These are phyloP conservation scores for Trichoderma reesei DNA, from an alignment of 495 filamentous ascomycete species.

Conservation along the genomic window DNA sequence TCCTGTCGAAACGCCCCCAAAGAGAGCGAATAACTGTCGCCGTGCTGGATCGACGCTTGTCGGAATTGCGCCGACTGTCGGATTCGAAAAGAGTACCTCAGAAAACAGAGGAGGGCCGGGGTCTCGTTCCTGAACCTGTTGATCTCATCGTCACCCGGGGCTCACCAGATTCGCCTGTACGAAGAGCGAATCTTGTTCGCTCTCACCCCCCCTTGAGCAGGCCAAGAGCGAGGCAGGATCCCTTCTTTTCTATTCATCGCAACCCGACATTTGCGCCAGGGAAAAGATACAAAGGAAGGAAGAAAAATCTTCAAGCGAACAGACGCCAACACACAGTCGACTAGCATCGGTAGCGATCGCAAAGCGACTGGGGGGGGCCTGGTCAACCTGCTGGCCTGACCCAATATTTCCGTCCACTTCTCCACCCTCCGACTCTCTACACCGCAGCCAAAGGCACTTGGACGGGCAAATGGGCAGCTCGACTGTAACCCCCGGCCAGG, in stretches of 20 bases:
- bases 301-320: background rate
- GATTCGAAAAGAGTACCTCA: background rate
- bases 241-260: too few relatives aligned
- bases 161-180: too few relatives aligned
- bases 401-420: background rate
- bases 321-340: background rate
- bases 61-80: background rate
- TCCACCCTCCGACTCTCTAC: background rate
- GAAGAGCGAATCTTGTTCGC: too few relatives aligned
- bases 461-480: slow-evolving; percentile 6
- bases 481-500: slow-evolving; percentile 1
- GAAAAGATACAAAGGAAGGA: background rate
- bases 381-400: background rate
- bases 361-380: slow-evolving; percentile 4
- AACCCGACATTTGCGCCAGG: background rate
- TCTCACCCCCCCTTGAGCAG: too few relatives aligned
- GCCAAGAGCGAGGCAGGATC: too few relatives aligned
- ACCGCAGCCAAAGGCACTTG: background rate
- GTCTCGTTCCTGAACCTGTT: background rate
- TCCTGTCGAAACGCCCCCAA: too few relatives aligned
- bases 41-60: background rate
- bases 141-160: background rate
- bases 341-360: slow-evolving; percentile 7
- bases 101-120: background rate
- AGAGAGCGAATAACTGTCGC: background rate